Percentiles rank a stretch among this genome's conserved stretches.
Evolutionary conservation across 2,329 filamentous ascomycete species (phyloP).

Genomic region (Ophiostoma fasciatum): DNA sequence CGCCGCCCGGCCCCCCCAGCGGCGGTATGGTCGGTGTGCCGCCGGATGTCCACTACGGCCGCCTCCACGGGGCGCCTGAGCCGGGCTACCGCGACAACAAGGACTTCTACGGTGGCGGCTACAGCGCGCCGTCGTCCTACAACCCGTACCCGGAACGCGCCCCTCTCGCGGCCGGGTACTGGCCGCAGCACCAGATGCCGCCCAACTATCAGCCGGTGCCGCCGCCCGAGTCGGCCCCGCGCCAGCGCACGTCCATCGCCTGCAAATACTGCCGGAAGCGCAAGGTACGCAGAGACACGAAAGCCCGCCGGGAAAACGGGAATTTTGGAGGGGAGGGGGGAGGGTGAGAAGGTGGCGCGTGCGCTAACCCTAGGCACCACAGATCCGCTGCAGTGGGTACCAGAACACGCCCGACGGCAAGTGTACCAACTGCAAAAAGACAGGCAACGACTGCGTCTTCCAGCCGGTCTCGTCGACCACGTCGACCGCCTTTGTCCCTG

Average conservation of each 20-base stretch:
- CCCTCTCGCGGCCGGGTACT: constrained; percentile 7
- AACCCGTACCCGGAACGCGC: constrained; percentile 11
- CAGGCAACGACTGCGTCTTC: constrained; percentile 47
- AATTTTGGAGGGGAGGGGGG: no score
- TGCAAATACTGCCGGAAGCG: constrained; percentile 46
- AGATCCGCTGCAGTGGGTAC: constrained; percentile 49
- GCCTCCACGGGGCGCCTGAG: constrained; percentile 10
- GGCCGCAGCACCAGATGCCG: constrained; percentile 11
- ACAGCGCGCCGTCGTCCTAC: constrained; percentile 11
- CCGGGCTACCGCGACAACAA: constrained; percentile 9
- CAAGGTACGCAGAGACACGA: constrained; percentile 40
- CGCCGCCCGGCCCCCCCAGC: constrained; percentile 11
- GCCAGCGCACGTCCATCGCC: constrained; percentile 44
- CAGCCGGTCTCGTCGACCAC: constrained; percentile 40
- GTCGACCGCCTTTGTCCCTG: constrained; percentile 42
- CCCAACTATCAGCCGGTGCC: constrained; percentile 20
- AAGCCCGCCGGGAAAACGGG: no score
- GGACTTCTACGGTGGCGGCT: constrained; percentile 10
- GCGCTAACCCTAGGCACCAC: constrained; percentile 12
- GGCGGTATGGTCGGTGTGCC: constrained; percentile 21
- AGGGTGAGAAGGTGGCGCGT: no score
- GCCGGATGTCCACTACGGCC: constrained; percentile 14
- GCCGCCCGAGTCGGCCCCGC: constrained; percentile 35
- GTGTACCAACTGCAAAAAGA: constrained; percentile 45
- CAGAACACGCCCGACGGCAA: constrained; percentile 43